These are phyloP conservation scores for Furculomyces boomerangus DNA, from an alignment of 371 early-diverging fungal genomes.

Conservation along the genomic window DNA sequence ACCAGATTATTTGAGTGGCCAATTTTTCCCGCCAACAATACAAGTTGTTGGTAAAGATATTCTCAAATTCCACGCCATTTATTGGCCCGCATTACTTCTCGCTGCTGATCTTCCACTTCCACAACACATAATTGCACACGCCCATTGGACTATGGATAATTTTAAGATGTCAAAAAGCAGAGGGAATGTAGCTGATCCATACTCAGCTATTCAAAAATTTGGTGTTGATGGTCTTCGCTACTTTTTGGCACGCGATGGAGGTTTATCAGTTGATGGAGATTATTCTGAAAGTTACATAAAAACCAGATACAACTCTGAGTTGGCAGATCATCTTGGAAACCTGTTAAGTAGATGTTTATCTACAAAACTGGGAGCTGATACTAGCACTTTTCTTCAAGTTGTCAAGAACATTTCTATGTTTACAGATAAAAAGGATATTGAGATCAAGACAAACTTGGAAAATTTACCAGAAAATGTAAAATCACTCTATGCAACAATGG, in stretches of 20 bases:
- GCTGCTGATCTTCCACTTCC: slow-evolving; percentile 69
- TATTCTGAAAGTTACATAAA: slow-evolving; percentile 46
- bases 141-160: slow-evolving; percentile 78
- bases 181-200: slow-evolving; percentile 83
- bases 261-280: slow-evolving; percentile 68
- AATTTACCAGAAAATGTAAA: slow-evolving; percentile 4
- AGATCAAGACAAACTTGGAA: slow-evolving; percentile 2
- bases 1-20: not conserved
- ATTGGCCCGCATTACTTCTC: slow-evolving; percentile 89
- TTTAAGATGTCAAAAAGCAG: slow-evolving; percentile 86
- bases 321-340: slow-evolving; percentile 79
- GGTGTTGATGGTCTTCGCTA: slow-evolving; percentile 83
- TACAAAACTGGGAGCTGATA: slow-evolving; percentile 7
- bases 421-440: not conserved
- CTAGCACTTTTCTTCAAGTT: slow-evolving; percentile 7
- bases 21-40: slow-evolving; percentile 52
- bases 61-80: slow-evolving; percentile 86
- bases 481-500: slow-evolving; percentile 11
- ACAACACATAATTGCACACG: slow-evolving; percentile 64
- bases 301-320: slow-evolving; percentile 52
- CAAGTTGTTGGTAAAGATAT: slow-evolving; percentile 94
- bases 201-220: slow-evolving; percentile 39
- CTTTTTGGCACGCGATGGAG: slow-evolving; percentile 77
- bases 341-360: slow-evolving; percentile 40
- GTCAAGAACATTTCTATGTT: not conserved